A percentile compares a stretch with the other conserved stretches of the same genome.
Evolutionary conservation across 2,329 filamentous ascomycete genomes (phyloP).

Genomic region (Annulohypoxylon truncatum): DNA sequence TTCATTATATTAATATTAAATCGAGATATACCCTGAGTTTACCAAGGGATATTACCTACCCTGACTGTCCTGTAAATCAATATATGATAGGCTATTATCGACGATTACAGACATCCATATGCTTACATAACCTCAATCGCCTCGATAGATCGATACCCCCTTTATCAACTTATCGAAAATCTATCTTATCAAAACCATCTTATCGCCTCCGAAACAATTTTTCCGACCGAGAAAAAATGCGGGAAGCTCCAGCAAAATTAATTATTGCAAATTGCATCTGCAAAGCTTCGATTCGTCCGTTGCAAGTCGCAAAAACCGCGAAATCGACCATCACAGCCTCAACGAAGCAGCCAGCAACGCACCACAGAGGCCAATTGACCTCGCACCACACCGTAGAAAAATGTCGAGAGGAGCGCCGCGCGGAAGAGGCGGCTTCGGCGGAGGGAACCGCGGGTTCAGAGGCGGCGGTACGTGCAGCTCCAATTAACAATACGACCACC

Average conservation of each 20-base stretch:
- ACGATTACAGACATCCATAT: background rate
- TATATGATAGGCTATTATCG: background rate
- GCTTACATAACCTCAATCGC: background rate
- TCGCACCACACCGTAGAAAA: slow-evolving; percentile 12
- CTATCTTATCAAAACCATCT: background rate
- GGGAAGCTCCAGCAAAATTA: slow-evolving; percentile 36
- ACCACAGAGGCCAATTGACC: slow-evolving; percentile 28
- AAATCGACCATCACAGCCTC: slow-evolving; percentile 6
- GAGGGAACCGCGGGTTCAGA: slow-evolving; percentile 42
- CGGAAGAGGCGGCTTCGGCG: slow-evolving; percentile 49
- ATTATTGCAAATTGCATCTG: background rate
- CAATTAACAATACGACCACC: background rate
- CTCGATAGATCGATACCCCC: background rate
- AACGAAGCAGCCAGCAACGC: background rate
- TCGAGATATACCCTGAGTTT: too few species aligned
- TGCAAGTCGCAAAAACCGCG: slow-evolving; percentile 17
- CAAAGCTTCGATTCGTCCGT: slow-evolving; percentile 5
- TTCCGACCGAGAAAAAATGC: slow-evolving; percentile 31
- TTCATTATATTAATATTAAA: background rate
- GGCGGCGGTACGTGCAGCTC: slow-evolving; percentile 44
- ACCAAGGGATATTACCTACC: too few species aligned
- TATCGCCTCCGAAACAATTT: slow-evolving; percentile 28
- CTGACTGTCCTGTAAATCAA: background rate
- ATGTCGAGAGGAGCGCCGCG: slow-evolving; percentile 52
- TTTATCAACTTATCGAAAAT: slow-evolving; percentile 4